Evolutionary conservation across 768 basidiomycete genomes (phyloP), one percentile per base, ranked within the genome.

Genomic region (Leccinum subtestaceum): DNA sequence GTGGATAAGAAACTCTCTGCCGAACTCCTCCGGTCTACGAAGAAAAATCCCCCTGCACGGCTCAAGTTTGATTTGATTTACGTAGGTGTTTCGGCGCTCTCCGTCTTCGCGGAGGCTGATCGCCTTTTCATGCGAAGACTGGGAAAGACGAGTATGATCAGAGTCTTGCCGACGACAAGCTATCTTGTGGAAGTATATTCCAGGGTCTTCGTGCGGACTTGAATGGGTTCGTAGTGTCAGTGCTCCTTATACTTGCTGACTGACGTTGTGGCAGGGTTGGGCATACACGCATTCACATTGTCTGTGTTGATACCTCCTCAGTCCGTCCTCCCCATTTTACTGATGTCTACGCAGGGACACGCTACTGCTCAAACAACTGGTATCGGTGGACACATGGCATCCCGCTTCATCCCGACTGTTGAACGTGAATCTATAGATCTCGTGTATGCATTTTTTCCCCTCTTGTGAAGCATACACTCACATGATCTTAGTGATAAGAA

Each of bases 1-100:
- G 70, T 91, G 17, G 84, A 84, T 61, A 80, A 83, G 72, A 90
- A 88, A 67, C 75, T 89, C 51, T 77, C 83, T 2, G 71, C 77
- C 9, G 96, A 98, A 71, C 76, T 98, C 34, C 82, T 89, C 59
- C 80, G 96, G 59, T 91, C 93, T 1, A 99, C 95, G 11, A 98
- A 98, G 82, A 99, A 99, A 78, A 87, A 91, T 56, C 90, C 93
- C 0, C 96, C 96, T 0, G 76, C 74, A 5, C 82, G 77, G 53
- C 82, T 95, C 69, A 85, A 80, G 56, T 89, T 91, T 56, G 85
- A 90, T 63, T 78, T 99, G 12, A 93, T 99, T 43, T 98, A 92
- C 76, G 67, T 69, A 17, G 10, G 65, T 49, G 5, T 36, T 52
- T 34, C 5, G 2, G 23, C 50, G 23, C 21, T 2, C 9, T 64